phyloP scores from a whole-genome alignment of 371 early-diverging fungal species.

The Haplosporangium sp. region DNA sequence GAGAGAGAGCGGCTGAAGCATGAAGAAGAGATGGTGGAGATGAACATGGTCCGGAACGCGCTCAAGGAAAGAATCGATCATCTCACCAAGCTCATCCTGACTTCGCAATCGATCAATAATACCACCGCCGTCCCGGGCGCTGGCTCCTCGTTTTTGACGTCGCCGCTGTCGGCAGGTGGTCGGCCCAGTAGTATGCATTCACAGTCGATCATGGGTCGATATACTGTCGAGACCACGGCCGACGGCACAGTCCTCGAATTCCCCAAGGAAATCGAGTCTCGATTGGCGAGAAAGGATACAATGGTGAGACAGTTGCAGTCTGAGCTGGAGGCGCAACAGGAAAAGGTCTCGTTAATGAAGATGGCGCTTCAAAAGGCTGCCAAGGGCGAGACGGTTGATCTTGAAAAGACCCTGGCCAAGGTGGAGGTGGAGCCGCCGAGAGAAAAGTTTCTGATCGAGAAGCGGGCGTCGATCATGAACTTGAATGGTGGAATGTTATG shows the following conservation, averaged over 20 bases:
- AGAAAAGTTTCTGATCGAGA: conserved; percentile 40
- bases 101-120: conserved; percentile 63
- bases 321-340: conserved; percentile 45
- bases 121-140: conserved; percentile 1
- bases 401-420: conserved; percentile 20
- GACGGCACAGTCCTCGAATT: conserved; percentile 50
- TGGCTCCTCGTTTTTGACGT: too few species aligned
- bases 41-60: conserved; percentile 76
- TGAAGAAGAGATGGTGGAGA: conserved; percentile 81
- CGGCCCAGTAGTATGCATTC: neutral
- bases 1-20: conserved; percentile 62
- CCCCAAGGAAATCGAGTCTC: conserved; percentile 50
- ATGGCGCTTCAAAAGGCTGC: conserved; percentile 31
- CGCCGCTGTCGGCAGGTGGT: conserved; percentile 13
- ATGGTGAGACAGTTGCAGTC: conserved; percentile 33
- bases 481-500: too few species aligned
- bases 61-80: conserved; percentile 87
- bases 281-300: conserved; percentile 50
- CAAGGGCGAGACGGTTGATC: conserved; percentile 29
- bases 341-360: conserved; percentile 38
- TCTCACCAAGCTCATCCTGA: conserved; percentile 85
- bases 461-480: conserved; percentile 45
- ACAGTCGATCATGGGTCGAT: too few species aligned
- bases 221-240: conserved; percentile 30
- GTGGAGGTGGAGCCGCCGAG: conserved; percentile 19